Percentiles rank a stretch among this genome's conserved stretches.
Conservation (phyloP, 345 rosid genomes). For the Brassica cretica region DNA sequence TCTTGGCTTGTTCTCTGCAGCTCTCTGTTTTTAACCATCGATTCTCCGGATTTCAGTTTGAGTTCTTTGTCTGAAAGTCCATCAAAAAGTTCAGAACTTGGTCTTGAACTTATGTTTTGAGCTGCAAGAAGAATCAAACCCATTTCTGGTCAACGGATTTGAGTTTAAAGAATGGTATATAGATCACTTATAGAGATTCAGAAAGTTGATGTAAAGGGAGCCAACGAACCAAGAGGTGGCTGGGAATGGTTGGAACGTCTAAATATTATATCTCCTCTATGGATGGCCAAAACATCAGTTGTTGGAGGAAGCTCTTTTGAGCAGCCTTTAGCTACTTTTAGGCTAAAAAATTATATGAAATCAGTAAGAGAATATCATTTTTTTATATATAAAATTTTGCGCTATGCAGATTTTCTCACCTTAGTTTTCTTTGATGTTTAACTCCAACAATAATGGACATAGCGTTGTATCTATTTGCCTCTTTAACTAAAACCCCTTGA, state of each 20-base stretch:
- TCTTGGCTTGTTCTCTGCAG: conserved; percentile 15
- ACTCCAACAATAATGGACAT: conserved; percentile 67
- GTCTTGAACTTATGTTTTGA: conserved; percentile 46
- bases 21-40: conserved; percentile 22
- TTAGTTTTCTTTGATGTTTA: conserved; percentile 46
- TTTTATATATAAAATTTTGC: neutral
- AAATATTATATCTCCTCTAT: conserved; percentile 64
- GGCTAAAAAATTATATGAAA: conserved; percentile 31
- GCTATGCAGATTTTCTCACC: conserved; percentile 40
- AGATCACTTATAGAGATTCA: neutral
- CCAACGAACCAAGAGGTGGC: conserved; percentile 60
- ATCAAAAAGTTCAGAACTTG: conserved; percentile 42
- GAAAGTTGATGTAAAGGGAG: conserved; percentile 1
- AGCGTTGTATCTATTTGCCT: conserved; percentile 61
- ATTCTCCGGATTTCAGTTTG: conserved; percentile 49
- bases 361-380: neutral
- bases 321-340: conserved; percentile 65
- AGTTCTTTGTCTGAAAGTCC: conserved; percentile 34
- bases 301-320: conserved; percentile 63
- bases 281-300: conserved; percentile 71
- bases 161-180: conserved; percentile 4
- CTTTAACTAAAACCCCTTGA: conserved; percentile 58
- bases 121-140: conserved; percentile 45
- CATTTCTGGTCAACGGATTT: conserved; percentile 6
- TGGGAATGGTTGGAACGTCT: conserved; percentile 53